Evolutionary conservation across 768 basidiomycete species (phyloP).

Genomic region (Cystofilobasidium capitatum): DNA sequence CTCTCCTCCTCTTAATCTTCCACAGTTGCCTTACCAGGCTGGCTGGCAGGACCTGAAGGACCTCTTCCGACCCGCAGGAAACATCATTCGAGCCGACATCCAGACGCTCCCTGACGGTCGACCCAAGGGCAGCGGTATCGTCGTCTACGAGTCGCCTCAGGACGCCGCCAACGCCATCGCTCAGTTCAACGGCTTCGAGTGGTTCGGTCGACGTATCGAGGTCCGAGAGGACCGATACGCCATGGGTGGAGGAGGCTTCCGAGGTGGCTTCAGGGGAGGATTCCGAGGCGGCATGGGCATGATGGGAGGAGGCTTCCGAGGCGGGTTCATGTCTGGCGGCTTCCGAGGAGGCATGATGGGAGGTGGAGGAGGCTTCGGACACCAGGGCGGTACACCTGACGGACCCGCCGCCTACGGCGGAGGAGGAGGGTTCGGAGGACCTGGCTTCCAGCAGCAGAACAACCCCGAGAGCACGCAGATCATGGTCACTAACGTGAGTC

Average conservation of each 20-base stretch:
- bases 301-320: slow-evolving; percentile 10
- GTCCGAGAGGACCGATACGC: slow-evolving; percentile 61
- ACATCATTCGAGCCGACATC: slow-evolving; percentile 90
- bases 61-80: slow-evolving; percentile 87
- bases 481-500: slow-evolving; percentile 91
- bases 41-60: slow-evolving; percentile 99
- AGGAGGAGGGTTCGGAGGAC: slow-evolving; percentile 29
- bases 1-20: not conserved
- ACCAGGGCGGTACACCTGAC: slow-evolving; percentile 41
- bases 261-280: slow-evolving; percentile 41
- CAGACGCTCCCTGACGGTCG: slow-evolving; percentile 76
- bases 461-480: slow-evolving; percentile 70
- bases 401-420: slow-evolving; percentile 31
- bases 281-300: slow-evolving; percentile 23
- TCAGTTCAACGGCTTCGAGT: slow-evolving; percentile 96
- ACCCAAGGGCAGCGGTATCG: slow-evolving; percentile 95
- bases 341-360: slow-evolving; percentile 32
- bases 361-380: slow-evolving; percentile 42
- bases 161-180: slow-evolving; percentile 85
- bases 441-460: slow-evolving; percentile 33
- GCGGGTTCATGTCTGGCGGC: slow-evolving; percentile 44
- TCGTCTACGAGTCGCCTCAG: slow-evolving; percentile 82
- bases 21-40: slow-evolving; percentile 85
- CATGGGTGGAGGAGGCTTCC: slow-evolving; percentile 25
- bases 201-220: slow-evolving; percentile 91